Conservation (phyloP, 129 eudicot species). For the Apium graveolens region DNA sequence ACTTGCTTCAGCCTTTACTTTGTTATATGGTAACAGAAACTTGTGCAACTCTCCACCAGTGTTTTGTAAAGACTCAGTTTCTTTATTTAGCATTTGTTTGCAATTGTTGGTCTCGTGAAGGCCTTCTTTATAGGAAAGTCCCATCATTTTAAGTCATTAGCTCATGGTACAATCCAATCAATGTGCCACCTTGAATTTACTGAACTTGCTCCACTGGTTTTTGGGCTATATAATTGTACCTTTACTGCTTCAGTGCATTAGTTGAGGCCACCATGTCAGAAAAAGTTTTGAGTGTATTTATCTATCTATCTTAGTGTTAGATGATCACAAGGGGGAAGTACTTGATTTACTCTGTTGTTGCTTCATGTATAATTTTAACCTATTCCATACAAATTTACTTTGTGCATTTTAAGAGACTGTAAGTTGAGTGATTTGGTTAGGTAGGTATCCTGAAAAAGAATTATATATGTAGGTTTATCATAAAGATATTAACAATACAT, state of each 20-base stretch:
- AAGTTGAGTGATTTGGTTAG: not conserved
- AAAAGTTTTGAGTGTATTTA: slow-evolving; percentile 2
- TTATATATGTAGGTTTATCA: not conserved
- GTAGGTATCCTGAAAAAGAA: not conserved
- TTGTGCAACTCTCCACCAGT: slow-evolving; percentile 12
- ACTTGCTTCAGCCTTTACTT: slow-evolving; percentile 13
- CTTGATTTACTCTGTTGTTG: not conserved
- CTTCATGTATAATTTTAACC: not conserved
- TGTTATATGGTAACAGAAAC: slow-evolving; percentile 13
- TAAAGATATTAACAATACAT: not conserved
- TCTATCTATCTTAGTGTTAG: not conserved
- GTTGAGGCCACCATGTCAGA: slow-evolving; percentile 1
- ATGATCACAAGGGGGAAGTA: slow-evolving; percentile 3
- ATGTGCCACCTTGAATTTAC: slow-evolving; percentile 8
- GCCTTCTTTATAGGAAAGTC: slow-evolving; percentile 3
- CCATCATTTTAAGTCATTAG: slow-evolving; percentile 13
- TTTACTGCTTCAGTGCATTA: not conserved
- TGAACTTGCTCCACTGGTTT: slow-evolving; percentile 4
- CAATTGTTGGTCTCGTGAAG: slow-evolving; percentile 23
- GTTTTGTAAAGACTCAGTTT: not conserved
- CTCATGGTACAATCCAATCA: slow-evolving; percentile 12
- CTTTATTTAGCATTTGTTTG: not conserved
- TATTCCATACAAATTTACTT: no score
- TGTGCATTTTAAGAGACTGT: not conserved
- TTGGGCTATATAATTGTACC: slow-evolving; percentile 7